phyloP scores from a whole-genome alignment of 169 alveolate genomes.

The Neospora caninum region DNA sequence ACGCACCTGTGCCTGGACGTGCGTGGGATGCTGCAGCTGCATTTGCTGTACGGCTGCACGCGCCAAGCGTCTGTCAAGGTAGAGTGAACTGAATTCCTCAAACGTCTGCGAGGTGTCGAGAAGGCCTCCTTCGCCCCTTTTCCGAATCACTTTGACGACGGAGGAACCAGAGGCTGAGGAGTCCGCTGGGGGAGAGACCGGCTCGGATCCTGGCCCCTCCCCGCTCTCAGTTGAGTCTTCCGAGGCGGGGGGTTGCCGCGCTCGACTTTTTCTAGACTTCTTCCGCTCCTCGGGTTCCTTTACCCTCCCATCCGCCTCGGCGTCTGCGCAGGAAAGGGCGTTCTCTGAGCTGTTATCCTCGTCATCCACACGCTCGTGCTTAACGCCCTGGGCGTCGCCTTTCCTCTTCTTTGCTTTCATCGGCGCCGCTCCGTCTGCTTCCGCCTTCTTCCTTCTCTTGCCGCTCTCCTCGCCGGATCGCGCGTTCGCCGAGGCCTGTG shows the following conservation, averaged over 20 bases:
- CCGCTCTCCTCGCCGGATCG: not conserved
- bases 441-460: not conserved
- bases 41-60: constrained; percentile 36
- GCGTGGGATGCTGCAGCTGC: constrained; percentile 64
- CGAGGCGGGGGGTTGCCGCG: not conserved
- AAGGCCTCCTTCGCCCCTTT: constrained; percentile 35
- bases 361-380: not conserved
- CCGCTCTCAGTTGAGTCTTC: not conserved
- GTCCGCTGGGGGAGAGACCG: not conserved
- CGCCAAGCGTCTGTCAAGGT: constrained; percentile 67
- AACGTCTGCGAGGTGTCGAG: constrained; percentile 54
- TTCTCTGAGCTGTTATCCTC: not conserved
- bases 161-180: not conserved
- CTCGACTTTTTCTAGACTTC: not conserved
- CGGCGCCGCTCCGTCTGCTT: not conserved
- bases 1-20: constrained; percentile 64
- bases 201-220: not conserved
- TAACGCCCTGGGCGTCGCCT: not conserved
- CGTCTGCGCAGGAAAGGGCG: not conserved
- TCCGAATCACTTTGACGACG: not conserved
- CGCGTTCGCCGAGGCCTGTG: not conserved
- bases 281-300: not conserved
- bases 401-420: not conserved
- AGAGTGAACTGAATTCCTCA: constrained; percentile 45
- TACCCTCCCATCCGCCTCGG: not conserved